Evolutionary conservation across 148 eudicot genomes (phyloP).

Genomic region (Arctostaphylos glauca): DNA sequence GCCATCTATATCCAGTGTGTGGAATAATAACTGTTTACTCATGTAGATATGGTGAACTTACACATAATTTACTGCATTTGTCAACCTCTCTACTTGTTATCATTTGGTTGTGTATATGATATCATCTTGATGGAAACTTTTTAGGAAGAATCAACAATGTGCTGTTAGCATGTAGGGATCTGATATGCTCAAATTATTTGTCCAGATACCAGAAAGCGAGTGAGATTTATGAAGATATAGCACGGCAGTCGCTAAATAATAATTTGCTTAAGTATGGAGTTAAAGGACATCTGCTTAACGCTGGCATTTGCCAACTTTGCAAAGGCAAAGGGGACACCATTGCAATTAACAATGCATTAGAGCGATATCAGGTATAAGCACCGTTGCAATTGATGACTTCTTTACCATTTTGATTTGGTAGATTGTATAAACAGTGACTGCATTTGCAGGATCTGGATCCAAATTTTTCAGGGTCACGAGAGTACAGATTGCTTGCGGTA

Average conservation of each 20-base stretch:
- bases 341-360: slow-evolving; percentile 59
- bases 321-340: slow-evolving; percentile 66
- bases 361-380: slow-evolving; percentile 52
- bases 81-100: background rate
- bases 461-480: slow-evolving; percentile 51
- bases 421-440: slow-evolving; percentile 11
- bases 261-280: slow-evolving; percentile 71
- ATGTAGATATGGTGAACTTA: background rate
- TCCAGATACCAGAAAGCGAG: slow-evolving; percentile 62
- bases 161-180: background rate
- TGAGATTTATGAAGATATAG: slow-evolving; percentile 69
- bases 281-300: slow-evolving; percentile 77
- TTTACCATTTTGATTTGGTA: slow-evolving; percentile 9
- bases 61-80: background rate
- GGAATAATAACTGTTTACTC: background rate
- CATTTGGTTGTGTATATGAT: background rate
- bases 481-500: slow-evolving; percentile 48
- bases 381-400: background rate
- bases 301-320: slow-evolving; percentile 85
- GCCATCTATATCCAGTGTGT: background rate
- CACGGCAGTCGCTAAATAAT: slow-evolving; percentile 52
- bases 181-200: slow-evolving; percentile 3
- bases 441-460: slow-evolving; percentile 56
- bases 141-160: background rate
- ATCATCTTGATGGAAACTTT: background rate